These are phyloP conservation scores for Immersiella caudata DNA, from an alignment of 495 filamentous ascomycete species.

Conservation along the genomic window DNA sequence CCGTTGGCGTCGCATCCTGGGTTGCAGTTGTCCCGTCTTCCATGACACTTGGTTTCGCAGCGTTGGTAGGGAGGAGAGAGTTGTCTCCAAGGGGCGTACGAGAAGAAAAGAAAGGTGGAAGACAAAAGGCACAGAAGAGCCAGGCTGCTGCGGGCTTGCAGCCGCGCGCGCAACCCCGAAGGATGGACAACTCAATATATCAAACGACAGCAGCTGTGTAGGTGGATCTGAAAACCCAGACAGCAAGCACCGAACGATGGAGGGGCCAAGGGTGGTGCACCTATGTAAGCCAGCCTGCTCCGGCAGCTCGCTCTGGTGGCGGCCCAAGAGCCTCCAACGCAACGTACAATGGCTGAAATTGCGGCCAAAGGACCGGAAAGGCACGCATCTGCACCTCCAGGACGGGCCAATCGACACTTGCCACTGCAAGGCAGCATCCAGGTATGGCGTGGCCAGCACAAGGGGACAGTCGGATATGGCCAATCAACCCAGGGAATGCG, in stretches of 20 bases:
- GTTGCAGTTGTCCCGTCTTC: background rate
- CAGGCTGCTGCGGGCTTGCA: background rate
- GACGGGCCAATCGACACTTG: constrained; percentile 9
- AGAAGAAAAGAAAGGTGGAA: background rate
- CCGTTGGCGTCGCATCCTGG: constrained; percentile 15
- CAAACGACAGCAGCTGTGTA: background rate
- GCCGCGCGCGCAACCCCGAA: background rate
- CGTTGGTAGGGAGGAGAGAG: background rate
- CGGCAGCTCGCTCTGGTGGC: constrained; percentile 7
- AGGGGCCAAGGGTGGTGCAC: background rate
- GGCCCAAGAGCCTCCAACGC: constrained; percentile 12
- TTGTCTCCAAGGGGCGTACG: background rate
- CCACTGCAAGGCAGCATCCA: constrained; percentile 7
- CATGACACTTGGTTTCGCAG: constrained; percentile 10
- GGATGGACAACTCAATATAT: background rate
- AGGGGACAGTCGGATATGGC: background rate
- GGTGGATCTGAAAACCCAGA: background rate
- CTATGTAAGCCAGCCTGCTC: background rate
- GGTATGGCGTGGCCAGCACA: constrained; percentile 9
- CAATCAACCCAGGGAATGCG: constrained; percentile 8
- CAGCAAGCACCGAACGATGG: background rate
- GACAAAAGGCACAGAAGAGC: background rate
- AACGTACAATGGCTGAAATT: background rate
- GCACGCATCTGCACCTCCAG: background rate
- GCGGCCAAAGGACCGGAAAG: background rate